Evolutionary conservation across 2,329 filamentous ascomycete species (phyloP).

Genomic region (Beauveria australis): DNA sequence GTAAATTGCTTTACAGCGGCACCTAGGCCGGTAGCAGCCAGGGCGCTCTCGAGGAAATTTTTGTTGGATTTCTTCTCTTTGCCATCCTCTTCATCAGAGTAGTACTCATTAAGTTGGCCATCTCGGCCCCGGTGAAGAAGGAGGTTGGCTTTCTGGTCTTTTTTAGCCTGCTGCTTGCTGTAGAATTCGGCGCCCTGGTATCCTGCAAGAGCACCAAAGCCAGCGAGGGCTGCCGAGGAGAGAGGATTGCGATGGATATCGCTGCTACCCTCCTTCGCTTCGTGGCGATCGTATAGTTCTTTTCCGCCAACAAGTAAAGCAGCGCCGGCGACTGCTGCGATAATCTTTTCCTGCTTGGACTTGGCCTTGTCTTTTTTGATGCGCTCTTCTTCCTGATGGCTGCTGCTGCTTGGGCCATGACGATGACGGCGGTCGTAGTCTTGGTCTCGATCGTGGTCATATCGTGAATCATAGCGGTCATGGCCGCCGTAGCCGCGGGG

Average conservation of each 20-base stretch:
- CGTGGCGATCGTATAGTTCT: constrained; percentile 56
- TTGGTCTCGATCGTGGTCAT: constrained; percentile 23
- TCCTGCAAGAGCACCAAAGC: constrained; percentile 54
- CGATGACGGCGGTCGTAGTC: constrained; percentile 36
- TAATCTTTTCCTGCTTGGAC: constrained; percentile 57
- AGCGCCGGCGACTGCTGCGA: constrained; percentile 57
- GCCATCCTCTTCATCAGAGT: constrained; percentile 47
- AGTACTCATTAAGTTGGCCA: constrained; percentile 44
- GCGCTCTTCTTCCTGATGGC: constrained; percentile 52
- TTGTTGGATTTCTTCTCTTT: constrained; percentile 54
- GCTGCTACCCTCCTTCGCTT: constrained; percentile 42
- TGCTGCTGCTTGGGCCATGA: constrained; percentile 38
- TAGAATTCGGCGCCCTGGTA: constrained; percentile 57
- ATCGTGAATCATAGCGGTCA: constrained; percentile 29
- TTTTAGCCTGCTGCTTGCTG: constrained; percentile 51
- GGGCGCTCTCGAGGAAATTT: constrained; percentile 55
- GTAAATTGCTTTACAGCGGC: constrained; percentile 52
- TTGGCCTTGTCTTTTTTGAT: constrained; percentile 41
- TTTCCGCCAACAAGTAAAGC: constrained; percentile 58
- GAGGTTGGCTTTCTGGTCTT: constrained; percentile 46
- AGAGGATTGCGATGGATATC: constrained; percentile 51
- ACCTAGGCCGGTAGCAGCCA: constrained; percentile 54
- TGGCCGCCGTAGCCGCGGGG: constrained; percentile 39
- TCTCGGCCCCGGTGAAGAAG: constrained; percentile 46
- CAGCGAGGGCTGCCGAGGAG: constrained; percentile 52